Conservation (phyloP, 2,329 filamentous ascomycete species). For the Penicillium concentricum region DNA sequence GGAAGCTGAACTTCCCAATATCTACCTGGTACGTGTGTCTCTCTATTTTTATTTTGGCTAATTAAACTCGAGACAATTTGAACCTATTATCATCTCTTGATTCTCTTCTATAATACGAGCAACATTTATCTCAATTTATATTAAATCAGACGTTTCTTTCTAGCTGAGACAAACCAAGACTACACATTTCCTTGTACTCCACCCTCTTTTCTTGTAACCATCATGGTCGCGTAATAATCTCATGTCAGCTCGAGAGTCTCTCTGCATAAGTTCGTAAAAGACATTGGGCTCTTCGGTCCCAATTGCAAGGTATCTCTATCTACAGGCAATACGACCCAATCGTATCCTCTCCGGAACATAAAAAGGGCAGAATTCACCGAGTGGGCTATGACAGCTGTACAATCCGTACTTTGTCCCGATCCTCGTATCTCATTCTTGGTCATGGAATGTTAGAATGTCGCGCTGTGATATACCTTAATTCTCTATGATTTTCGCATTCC, state of each 20-base stretch:
- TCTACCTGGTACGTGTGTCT: not conserved
- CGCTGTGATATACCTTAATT: not conserved
- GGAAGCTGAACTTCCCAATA: not conserved
- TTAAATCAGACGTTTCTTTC: conserved; percentile 1
- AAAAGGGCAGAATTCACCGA: conserved; percentile 7
- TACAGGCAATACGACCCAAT: conserved; percentile 15
- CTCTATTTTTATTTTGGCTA: not conserved
- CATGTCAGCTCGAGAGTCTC: conserved; percentile 1
- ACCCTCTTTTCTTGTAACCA: not conserved
- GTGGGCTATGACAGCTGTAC: conserved; percentile 2
- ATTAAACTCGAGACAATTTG: not conserved
- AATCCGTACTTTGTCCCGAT: not conserved
- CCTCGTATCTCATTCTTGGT: conserved; percentile 9
- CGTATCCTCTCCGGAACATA: conserved; percentile 15
- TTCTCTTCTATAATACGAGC: not conserved
- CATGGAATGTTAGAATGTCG: conserved; percentile 3
- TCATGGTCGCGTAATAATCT: not conserved
- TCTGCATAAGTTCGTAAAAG: not conserved
- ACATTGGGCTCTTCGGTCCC: conserved; percentile 9
- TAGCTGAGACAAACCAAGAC: not conserved
- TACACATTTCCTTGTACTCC: not conserved
- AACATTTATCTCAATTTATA: not conserved
- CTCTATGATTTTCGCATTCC: not conserved
- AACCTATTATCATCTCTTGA: not conserved
- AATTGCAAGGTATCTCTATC: conserved; percentile 15